These are phyloP conservation scores for Neohortaea acidophila DNA, from an alignment of 495 filamentous ascomycete genomes.

Conservation along the genomic window DNA sequence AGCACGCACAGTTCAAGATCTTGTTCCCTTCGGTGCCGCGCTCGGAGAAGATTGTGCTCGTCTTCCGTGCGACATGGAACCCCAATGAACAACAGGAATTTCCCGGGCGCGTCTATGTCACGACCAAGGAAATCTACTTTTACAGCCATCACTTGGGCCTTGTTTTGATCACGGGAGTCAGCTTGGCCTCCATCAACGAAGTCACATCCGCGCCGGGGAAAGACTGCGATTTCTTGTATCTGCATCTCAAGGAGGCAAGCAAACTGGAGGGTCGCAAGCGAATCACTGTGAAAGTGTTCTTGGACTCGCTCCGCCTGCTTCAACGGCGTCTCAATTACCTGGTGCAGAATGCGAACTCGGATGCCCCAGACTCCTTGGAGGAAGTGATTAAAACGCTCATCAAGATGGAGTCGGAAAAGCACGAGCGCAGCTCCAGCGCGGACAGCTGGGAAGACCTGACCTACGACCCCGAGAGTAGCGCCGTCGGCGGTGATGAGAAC, in stretches of 20 bases:
- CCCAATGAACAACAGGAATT: constrained; percentile 66
- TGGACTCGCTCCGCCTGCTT: constrained; percentile 70
- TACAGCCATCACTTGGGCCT: constrained; percentile 92
- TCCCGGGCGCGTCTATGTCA: constrained; percentile 79
- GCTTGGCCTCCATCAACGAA: constrained; percentile 61
- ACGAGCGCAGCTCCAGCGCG: constrained; percentile 49
- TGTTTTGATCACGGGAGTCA: constrained; percentile 61
- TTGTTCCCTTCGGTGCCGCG: constrained; percentile 67
- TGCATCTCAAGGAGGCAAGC: constrained; percentile 52
- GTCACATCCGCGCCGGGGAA: constrained; percentile 78
- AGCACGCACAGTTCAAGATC: constrained; percentile 84
- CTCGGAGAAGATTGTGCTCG: constrained; percentile 64
- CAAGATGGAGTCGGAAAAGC: constrained; percentile 50
- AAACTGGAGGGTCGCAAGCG: constrained; percentile 49
- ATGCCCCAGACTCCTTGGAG: constrained; percentile 46
- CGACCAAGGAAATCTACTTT: constrained; percentile 74
- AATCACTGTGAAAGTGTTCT: constrained; percentile 78
- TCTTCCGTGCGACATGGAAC: constrained; percentile 60
- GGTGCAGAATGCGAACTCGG: constrained; percentile 55
- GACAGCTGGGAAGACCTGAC: constrained; percentile 91
- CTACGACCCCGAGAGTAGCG: constrained; percentile 27
- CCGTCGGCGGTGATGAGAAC: constrained; percentile 16
- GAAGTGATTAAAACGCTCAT: constrained; percentile 49
- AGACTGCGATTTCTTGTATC: constrained; percentile 85
- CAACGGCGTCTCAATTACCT: constrained; percentile 72